Evolutionary conservation across 2,329 filamentous ascomycete species (phyloP).

Genomic region (Aspergillus calidoustus): DNA sequence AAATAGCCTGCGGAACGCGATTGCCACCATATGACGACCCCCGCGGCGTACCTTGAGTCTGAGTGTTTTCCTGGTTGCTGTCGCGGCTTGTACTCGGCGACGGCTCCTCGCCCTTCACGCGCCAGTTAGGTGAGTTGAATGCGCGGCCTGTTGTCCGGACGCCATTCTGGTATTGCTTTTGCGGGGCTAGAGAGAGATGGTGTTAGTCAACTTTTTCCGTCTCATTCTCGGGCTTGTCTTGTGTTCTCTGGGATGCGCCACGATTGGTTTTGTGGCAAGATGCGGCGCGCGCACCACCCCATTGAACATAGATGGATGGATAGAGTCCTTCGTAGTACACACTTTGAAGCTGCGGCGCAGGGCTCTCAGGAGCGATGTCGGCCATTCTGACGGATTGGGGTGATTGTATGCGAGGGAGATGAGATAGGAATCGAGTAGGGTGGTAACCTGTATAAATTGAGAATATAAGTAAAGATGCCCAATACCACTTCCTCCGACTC

Average conservation of each 20-base stretch:
- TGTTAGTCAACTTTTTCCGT: conserved; percentile 18
- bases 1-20: conserved; percentile 41
- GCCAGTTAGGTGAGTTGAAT: conserved; percentile 49
- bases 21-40: conserved; percentile 34
- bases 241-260: background rate
- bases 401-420: background rate
- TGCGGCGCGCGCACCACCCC: conserved; percentile 18
- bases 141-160: conserved; percentile 43
- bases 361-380: conserved; percentile 33
- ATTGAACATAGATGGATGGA: conserved; percentile 11
- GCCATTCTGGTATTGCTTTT: conserved; percentile 36
- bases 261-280: background rate
- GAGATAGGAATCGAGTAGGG: background rate
- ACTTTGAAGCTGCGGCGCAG: conserved; percentile 39
- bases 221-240: background rate
- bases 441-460: background rate
- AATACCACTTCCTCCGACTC: background rate
- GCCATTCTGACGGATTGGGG: conserved; percentile 30
- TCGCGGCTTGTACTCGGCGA: conserved; percentile 30
- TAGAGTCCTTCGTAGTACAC: conserved; percentile 27
- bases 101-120: conserved; percentile 44
- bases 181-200: conserved; percentile 32
- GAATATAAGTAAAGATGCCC: background rate
- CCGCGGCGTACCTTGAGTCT: conserved; percentile 35
- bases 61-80: conserved; percentile 19